Percentiles rank a stretch among this genome's conserved stretches.
Conservation (phyloP, 164 flowering plant species). For the Berberis vulgaris region DNA sequence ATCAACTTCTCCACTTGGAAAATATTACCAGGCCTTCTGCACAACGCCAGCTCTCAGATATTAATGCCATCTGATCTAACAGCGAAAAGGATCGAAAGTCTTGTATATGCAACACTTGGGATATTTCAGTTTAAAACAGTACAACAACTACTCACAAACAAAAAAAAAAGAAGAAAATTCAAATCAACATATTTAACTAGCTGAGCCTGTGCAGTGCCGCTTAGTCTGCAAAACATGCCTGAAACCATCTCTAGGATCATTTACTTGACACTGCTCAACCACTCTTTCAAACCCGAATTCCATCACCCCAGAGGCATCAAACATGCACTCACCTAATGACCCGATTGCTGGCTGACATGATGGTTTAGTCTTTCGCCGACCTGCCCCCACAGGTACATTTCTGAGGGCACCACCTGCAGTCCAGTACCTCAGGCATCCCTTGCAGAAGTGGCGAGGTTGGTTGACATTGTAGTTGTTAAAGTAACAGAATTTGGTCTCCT, state of each 20-base stretch:
- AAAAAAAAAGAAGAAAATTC: neutral
- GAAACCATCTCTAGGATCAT: constrained; percentile 28
- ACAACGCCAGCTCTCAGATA: no score
- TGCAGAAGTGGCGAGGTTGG: constrained; percentile 75
- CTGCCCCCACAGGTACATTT: constrained; percentile 73
- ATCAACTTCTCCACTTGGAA: no score
- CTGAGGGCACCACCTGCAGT: constrained; percentile 75
- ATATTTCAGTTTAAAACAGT: no score
- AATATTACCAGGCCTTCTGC: no score
- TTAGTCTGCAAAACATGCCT: constrained; percentile 41
- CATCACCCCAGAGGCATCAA: constrained; percentile 28
- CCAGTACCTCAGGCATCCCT: constrained; percentile 80
- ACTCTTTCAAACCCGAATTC: constrained; percentile 32
- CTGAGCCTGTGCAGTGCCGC: constrained; percentile 31
- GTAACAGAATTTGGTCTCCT: constrained; percentile 77
- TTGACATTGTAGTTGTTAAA: constrained; percentile 78
- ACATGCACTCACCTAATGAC: constrained; percentile 26
- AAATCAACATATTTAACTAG: constrained; percentile 32
- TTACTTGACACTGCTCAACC: constrained; percentile 40
- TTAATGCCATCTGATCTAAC: no score
- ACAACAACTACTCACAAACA: neutral
- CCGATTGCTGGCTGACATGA: constrained; percentile 21
- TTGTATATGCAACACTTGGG: no score
- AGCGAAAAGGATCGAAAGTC: no score
- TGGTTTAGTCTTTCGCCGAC: constrained; percentile 64